phyloP scores from a whole-genome alignment of 2,329 filamentous ascomycete species.

The Leptosphaerulina australis region DNA sequence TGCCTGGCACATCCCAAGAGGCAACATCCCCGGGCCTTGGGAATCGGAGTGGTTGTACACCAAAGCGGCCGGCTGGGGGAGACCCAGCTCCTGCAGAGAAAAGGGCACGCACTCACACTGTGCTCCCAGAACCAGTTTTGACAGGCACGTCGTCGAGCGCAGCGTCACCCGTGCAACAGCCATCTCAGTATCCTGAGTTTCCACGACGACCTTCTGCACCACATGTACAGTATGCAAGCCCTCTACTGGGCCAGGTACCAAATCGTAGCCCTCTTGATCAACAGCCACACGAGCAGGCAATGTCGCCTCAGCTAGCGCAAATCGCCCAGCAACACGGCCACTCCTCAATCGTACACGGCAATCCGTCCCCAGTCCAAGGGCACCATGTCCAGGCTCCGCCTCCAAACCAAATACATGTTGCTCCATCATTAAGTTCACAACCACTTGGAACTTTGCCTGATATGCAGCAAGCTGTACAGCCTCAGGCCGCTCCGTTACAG shows the following conservation, averaged over 20 bases:
- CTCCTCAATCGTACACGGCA: neutral
- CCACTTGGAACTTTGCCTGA: neutral
- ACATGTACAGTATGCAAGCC: constrained; percentile 10
- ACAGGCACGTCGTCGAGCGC: neutral
- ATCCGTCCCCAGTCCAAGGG: neutral
- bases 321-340: neutral
- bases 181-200: neutral
- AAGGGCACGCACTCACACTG: neutral
- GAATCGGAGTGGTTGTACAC: neutral
- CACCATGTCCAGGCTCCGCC: neutral
- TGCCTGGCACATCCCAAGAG: neutral
- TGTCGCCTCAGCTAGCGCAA: constrained; percentile 15
- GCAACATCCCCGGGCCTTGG: no score
- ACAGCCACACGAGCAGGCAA: no score
- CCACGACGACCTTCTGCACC: constrained; percentile 7
- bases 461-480: neutral
- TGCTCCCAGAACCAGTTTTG: neutral
- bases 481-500: neutral
- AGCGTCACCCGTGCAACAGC: neutral
- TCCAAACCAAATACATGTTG: neutral
- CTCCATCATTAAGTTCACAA: neutral
- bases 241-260: neutral
- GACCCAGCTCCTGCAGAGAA: neutral
- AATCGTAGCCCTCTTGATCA: no score
- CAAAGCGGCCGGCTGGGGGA: neutral